phyloP scores from a whole-genome alignment of 345 rosid genomes.

The Reutealis trisperma region DNA sequence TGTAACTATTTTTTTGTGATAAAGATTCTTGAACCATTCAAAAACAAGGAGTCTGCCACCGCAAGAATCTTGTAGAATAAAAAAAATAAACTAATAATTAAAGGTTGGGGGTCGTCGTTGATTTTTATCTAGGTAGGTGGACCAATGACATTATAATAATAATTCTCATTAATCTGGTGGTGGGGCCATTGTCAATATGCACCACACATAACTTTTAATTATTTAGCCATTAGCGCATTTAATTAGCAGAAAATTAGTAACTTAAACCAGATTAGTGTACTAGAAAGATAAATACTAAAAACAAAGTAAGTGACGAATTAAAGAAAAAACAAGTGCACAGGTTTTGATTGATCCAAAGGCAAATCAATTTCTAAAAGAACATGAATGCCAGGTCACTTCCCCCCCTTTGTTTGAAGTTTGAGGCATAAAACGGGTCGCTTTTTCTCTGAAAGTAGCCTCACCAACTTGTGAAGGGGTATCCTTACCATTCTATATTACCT shows the following conservation, averaged over 20 bases:
- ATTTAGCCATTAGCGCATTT: background rate
- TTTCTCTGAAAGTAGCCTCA: constrained; percentile 54
- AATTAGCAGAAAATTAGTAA: background rate
- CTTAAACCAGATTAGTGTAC: background rate
- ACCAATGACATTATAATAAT: background rate
- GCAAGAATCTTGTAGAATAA: background rate
- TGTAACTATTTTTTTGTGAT: no score
- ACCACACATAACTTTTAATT: constrained; percentile 16
- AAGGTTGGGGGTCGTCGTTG: background rate
- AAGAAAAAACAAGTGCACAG: background rate
- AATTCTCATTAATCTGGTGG: background rate
- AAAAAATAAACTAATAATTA: background rate
- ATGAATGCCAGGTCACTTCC: constrained; percentile 25
- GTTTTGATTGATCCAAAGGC: background rate
- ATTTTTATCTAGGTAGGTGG: background rate
- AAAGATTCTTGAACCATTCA: background rate
- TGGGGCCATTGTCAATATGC: constrained; percentile 27
- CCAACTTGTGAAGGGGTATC: constrained; percentile 51
- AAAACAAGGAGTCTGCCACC: background rate
- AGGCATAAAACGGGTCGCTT: constrained; percentile 60
- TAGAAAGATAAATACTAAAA: background rate
- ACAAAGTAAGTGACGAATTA: background rate
- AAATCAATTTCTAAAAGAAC: constrained; percentile 2
- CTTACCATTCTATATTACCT: background rate
- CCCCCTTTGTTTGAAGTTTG: constrained; percentile 36